phyloP scores from a whole-genome alignment of 768 basidiomycete genomes.

The Pisolithus orientalis region DNA sequence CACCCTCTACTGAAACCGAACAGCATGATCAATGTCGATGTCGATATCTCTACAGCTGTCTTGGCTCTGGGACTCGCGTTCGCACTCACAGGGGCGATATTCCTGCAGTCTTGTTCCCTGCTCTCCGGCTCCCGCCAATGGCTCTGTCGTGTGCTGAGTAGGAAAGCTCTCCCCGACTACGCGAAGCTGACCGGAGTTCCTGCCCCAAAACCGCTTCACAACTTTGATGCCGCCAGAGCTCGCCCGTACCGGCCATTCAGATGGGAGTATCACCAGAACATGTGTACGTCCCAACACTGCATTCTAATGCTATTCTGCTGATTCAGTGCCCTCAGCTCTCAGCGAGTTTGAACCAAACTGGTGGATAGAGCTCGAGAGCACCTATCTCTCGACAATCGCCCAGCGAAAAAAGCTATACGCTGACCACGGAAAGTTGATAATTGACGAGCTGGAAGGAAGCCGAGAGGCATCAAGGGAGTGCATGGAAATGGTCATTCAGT shows the following conservation, averaged over 20 bases:
- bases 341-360: constrained; percentile 46
- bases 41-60: background rate
- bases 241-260: constrained; percentile 52
- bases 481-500: constrained; percentile 52
- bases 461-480: constrained; percentile 45
- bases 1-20: background rate
- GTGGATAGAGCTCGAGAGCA: constrained; percentile 53
- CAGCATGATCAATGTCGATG: background rate
- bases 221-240: constrained; percentile 38
- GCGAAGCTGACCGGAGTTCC: constrained; percentile 40
- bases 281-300: constrained; percentile 33
- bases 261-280: constrained; percentile 52
- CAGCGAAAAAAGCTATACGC: constrained; percentile 37
- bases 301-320: background rate
- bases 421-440: constrained; percentile 33
- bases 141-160: constrained; percentile 5
- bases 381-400: constrained; percentile 37
- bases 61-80: background rate
- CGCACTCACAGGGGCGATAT: background rate
- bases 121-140: constrained; percentile 1
- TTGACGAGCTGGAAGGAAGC: constrained; percentile 44
- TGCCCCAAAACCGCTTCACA: constrained; percentile 32
- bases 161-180: constrained; percentile 29
- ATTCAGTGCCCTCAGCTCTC: constrained; percentile 27
- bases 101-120: background rate